Evolutionary conservation across 2,329 filamentous ascomycete species (phyloP), one percentile per base, ranked within the genome.

Genomic region (Colletotrichum orchidophilum): DNA sequence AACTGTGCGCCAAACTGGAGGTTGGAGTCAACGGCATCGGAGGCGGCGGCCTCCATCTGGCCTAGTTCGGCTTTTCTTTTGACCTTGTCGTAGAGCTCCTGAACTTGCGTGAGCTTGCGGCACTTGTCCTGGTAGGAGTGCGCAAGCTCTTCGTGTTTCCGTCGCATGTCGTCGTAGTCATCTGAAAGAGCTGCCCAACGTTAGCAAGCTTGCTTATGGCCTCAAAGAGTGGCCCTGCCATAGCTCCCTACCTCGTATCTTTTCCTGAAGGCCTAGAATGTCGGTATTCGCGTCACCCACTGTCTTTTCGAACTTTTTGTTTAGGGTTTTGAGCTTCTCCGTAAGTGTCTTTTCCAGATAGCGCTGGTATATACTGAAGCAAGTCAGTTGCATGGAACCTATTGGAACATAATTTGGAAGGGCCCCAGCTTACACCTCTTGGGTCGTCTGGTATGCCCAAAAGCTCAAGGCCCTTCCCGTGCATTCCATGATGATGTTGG

Each of bases 401-500:
- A n/a, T n/a, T n/a, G n/a, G 52, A 53, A 11, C 18, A 11, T 12
- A 26, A 27, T 3, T 6, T n/a, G 5, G 13, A 18, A 55, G 13
- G 21, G 42, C 13, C 3, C 8, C 69, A 26, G 79, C 86, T 74
- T 76, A 94, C 93, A 97, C 93, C 81, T 97, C 93, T 76, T 96
- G 93, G 3, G 91, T 91, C 24, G 91, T 91, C 78, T 97, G 95
- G 76, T 97, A 97, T 33, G 90, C 91, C 92, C 94, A 97, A 78
- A 97, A 97, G 35, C 88, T 90, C 74, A 97, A 81, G 1, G 92
- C 94, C 74, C 93, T 88, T 5, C 92, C 91, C 26, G 94, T 93
- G 80, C 94, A 97, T 76, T 97, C 95, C 87, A 97, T 94, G 73
- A 98, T 93, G 33, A 92, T 86, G 39, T 87, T 91, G 1, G 96